phyloP scores from a whole-genome alignment of 768 basidiomycete species.

The Phylloporus arenicola region DNA sequence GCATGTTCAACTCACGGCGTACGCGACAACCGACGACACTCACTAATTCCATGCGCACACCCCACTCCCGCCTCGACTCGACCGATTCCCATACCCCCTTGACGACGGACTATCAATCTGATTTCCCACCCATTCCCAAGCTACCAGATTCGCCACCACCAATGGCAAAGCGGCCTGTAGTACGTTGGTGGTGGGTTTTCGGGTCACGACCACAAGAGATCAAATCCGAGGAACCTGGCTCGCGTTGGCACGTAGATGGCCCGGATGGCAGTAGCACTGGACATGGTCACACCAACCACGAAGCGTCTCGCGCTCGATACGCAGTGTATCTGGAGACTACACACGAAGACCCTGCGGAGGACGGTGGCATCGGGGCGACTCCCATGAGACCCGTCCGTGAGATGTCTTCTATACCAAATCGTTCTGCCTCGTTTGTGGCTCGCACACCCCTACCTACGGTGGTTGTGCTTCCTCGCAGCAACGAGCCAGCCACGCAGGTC shows the following conservation, averaged over 20 bases:
- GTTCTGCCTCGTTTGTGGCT: not conserved
- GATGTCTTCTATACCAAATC: slow-evolving; percentile 3
- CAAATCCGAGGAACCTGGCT: slow-evolving; percentile 17
- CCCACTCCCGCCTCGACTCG: slow-evolving; percentile 19
- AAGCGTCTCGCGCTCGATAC: not conserved
- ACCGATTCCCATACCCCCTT: slow-evolving; percentile 27
- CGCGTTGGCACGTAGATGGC: slow-evolving; percentile 23
- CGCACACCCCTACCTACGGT: not conserved
- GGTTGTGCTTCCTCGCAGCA: not conserved
- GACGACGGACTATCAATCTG: slow-evolving; percentile 5
- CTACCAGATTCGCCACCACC: slow-evolving; percentile 3
- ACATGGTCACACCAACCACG: slow-evolving; percentile 14
- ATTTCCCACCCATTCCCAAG: slow-evolving; percentile 8
- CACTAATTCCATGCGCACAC: slow-evolving; percentile 19
- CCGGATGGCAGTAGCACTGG: slow-evolving; percentile 20
- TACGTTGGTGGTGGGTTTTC: slow-evolving; percentile 25
- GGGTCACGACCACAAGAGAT: slow-evolving; percentile 24
- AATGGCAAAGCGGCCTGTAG: not conserved
- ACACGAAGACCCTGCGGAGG: slow-evolving; percentile 10
- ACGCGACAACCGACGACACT: slow-evolving; percentile 18
- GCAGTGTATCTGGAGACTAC: slow-evolving; percentile 3
- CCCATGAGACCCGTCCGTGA: slow-evolving; percentile 3
- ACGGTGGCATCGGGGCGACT: slow-evolving; percentile 9
- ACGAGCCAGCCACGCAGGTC: slow-evolving; percentile 10
- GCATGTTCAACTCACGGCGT: slow-evolving; percentile 14